Percentiles rank a stretch among this genome's conserved stretches.
phyloP scores from a whole-genome alignment of 2,329 filamentous ascomycete species.

The Zarea fungicola region DNA sequence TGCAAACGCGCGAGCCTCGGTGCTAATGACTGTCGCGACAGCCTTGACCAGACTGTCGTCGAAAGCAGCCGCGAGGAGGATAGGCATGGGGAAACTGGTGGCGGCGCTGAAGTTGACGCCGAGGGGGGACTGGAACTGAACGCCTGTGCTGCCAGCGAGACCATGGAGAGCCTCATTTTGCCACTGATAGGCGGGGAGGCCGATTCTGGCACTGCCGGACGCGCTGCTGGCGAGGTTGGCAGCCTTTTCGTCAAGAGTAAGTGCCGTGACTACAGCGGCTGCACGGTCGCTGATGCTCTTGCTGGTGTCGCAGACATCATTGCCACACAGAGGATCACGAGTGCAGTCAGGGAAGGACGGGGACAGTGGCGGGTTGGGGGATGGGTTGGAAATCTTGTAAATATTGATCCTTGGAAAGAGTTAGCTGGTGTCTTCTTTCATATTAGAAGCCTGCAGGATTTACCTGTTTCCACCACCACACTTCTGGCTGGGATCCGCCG shows the following conservation, averaged over 20 bases:
- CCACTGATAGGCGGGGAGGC: conserved; percentile 54
- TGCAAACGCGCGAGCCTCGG: conserved; percentile 60
- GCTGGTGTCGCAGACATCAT: conserved; percentile 41
- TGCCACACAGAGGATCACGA: conserved; percentile 23
- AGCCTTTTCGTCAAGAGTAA: conserved; percentile 30
- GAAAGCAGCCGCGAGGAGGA: conserved; percentile 57
- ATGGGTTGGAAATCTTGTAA: conserved; percentile 13
- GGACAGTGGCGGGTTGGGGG: conserved; percentile 11
- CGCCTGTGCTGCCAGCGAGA: conserved; percentile 49
- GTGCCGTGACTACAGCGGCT: conserved; percentile 22
- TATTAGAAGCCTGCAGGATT: background rate
- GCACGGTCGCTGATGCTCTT: background rate
- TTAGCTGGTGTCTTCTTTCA: background rate
- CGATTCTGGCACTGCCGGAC: conserved; percentile 47
- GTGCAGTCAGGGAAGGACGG: conserved; percentile 22
- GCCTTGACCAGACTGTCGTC: conserved; percentile 55
- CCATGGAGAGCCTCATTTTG: conserved; percentile 62
- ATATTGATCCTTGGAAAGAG: conserved; percentile 15
- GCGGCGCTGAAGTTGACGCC: conserved; percentile 48
- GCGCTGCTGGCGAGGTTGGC: conserved; percentile 21
- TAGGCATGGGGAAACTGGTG: conserved; percentile 61
- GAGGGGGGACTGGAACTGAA: conserved; percentile 27
- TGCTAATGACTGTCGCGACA: conserved; percentile 51
- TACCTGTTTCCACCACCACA: conserved; percentile 16
- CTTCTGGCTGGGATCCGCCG: conserved; percentile 12